Evolutionary conservation across 163 green algal species (phyloP), one percentile per base, ranked within the genome.

Genomic region (Coccomyxa subellipsoidea): DNA sequence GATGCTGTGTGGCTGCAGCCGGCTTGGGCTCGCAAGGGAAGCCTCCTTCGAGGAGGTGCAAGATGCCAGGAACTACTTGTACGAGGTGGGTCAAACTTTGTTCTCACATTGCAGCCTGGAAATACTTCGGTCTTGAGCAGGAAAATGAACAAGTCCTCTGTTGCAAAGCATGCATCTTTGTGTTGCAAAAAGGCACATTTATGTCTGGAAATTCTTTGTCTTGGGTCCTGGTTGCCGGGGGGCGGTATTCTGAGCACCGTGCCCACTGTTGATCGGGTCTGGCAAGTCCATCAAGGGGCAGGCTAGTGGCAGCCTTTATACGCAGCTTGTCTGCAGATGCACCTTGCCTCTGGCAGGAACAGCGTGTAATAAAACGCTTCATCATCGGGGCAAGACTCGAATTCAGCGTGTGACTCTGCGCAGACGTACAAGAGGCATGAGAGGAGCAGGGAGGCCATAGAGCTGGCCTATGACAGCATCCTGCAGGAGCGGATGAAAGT

Each of bases 401-500:
- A 66, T 66, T 66, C 12, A 66, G 12, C 47, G 47, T n/a, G 75
- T 81, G 7, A 18, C 35, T 34, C 8, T 36, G 38, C 73, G 83
- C 86, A 94, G 92, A 84, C 92, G 83, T 96, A 96, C 87, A 88
- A 85, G 54, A 88, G 81, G 77, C 93, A 97, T 82, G 93, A 94
- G 81, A 87, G 86, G 0, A 95, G 90, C 81, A 83, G 90, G 39
- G 94, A 97, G 79, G 81, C 92, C 4, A 95, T 97, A 32, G 94
- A 97, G 88, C 86, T 94, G 32, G 93, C 94, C 0, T 96, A 94
- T 85, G 94, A 97, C 77, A 84, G 54, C 35, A 87, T 97, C 71
- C 88, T 96, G 77, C 82, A 95, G 86, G 89, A 95, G 79, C 91
- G 91, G 54, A 88, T 94, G 72, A 91, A 92, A 34, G 31, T 77